Conservation (phyloP, 2,329 filamentous ascomycete genomes). For the Fusarium nanum region DNA sequence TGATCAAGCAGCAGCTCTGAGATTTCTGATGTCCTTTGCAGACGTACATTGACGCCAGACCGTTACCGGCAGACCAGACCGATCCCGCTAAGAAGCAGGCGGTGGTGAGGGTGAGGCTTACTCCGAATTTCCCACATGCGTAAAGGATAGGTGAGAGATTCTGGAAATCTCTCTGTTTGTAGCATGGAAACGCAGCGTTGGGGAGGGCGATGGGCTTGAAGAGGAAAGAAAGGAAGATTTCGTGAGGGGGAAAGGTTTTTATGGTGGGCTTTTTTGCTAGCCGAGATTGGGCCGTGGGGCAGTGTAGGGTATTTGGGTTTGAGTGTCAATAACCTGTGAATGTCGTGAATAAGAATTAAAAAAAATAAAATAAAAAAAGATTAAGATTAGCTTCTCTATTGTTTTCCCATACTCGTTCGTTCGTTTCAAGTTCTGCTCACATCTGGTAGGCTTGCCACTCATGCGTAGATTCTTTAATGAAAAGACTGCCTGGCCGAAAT, state of each 20-base stretch:
- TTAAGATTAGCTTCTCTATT: too few species aligned
- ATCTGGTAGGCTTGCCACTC: too few species aligned
- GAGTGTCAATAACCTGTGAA: too few species aligned
- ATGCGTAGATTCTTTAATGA: too few species aligned
- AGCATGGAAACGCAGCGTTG: constrained; percentile 98
- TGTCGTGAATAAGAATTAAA: too few species aligned
- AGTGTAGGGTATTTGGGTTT: constrained; percentile 26
- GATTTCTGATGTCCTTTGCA: constrained; percentile 96
- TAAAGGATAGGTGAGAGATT: constrained; percentile 31
- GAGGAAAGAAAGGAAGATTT: constrained; percentile 49
- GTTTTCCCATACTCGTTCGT: too few species aligned
- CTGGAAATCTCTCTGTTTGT: constrained; percentile 70
- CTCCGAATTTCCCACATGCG: constrained; percentile 99
- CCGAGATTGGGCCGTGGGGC: constrained; percentile 24
- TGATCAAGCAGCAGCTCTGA: constrained; percentile 61
- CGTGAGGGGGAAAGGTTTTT: constrained; percentile 50
- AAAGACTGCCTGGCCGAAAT: too few species aligned
- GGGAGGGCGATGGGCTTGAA: constrained; percentile 74
- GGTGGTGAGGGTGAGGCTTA: constrained; percentile 75
- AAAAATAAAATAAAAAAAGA: too few species aligned
- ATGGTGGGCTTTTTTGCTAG: constrained; percentile 17
- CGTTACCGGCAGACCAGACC: constrained; percentile 82
- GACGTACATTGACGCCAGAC: constrained; percentile 82
- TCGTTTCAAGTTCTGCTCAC: too few species aligned
- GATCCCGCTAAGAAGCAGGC: background rate